Conservation (phyloP, 116 monocot genomes). For the Phalaenopsis hybrid region DNA sequence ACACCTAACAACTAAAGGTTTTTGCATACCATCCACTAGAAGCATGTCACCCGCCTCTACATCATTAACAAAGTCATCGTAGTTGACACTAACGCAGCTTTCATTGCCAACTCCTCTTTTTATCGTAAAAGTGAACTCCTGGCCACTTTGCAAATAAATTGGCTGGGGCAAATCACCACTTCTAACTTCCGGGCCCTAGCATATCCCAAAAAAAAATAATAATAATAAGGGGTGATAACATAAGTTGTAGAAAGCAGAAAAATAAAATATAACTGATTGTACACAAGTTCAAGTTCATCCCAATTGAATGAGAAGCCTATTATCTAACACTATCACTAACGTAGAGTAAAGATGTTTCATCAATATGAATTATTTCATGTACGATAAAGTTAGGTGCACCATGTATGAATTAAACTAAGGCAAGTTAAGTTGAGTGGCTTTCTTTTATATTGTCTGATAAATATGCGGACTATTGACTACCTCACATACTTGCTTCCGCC, state of each 20-base stretch:
- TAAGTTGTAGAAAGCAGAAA: not conserved
- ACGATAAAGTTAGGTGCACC: no score
- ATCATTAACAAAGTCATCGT: slow-evolving; percentile 98
- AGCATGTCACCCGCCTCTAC: slow-evolving; percentile 98
- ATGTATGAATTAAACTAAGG: not conserved
- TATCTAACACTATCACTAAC: not conserved
- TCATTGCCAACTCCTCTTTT: slow-evolving; percentile 90
- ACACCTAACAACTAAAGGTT: not conserved
- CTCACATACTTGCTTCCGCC: not conserved
- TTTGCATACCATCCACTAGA: slow-evolving; percentile 80
- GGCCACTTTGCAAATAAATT: slow-evolving; percentile 54
- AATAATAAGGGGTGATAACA: not conserved
- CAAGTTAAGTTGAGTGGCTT: not conserved
- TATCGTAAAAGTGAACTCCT: slow-evolving; percentile 94
- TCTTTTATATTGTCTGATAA: not conserved
- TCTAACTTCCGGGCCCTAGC: slow-evolving; percentile 96
- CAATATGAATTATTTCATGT: not conserved
- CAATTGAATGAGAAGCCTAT: not conserved
- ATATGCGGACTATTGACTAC: not conserved
- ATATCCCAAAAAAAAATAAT: not conserved
- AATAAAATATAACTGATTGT: not conserved
- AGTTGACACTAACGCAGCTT: slow-evolving; percentile 94
- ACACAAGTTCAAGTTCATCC: not conserved
- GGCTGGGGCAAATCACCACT: slow-evolving; percentile 99
- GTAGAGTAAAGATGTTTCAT: not conserved